Conservation (phyloP, 306 rosid genomes). For the Cucumis melo region DNA sequence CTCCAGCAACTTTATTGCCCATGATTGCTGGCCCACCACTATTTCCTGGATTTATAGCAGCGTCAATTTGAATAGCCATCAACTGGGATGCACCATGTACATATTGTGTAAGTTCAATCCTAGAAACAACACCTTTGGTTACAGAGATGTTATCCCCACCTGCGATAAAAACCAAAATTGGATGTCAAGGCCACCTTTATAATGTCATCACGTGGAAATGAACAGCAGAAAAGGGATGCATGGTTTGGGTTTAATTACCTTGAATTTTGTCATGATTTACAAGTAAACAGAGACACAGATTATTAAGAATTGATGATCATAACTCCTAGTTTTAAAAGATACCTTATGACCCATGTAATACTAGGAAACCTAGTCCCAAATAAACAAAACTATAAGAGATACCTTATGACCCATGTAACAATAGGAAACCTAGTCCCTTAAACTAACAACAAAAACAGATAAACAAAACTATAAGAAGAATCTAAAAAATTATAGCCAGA, state of each 20-base stretch:
- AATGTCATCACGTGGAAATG: not conserved
- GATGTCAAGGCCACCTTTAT: not conserved
- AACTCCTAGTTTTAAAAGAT: not conserved
- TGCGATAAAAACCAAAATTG: conserved; percentile 10
- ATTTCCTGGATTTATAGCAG: conserved; percentile 93
- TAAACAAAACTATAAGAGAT: not conserved
- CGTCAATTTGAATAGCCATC: conserved; percentile 91
- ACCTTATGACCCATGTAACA: not conserved
- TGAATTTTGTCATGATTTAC: not conserved
- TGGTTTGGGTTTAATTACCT: not conserved
- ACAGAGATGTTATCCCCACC: conserved; percentile 94
- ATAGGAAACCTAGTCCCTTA: not conserved
- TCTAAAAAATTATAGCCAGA: not conserved
- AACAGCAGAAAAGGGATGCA: not conserved
- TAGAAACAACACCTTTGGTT: conserved; percentile 82
- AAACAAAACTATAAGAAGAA: not conserved
- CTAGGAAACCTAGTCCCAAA: not conserved
- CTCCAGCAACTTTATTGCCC: conserved; percentile 78
- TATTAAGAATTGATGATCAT: not conserved
- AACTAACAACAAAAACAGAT: not conserved
- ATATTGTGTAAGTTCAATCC: conserved; percentile 91
- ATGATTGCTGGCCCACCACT: conserved; percentile 95
- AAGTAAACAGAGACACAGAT: not conserved
- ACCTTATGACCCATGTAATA: not conserved
- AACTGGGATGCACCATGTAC: conserved; percentile 82